Conservation (phyloP, 2,329 filamentous ascomycete genomes). For the Colletotrichum cuscutae region DNA sequence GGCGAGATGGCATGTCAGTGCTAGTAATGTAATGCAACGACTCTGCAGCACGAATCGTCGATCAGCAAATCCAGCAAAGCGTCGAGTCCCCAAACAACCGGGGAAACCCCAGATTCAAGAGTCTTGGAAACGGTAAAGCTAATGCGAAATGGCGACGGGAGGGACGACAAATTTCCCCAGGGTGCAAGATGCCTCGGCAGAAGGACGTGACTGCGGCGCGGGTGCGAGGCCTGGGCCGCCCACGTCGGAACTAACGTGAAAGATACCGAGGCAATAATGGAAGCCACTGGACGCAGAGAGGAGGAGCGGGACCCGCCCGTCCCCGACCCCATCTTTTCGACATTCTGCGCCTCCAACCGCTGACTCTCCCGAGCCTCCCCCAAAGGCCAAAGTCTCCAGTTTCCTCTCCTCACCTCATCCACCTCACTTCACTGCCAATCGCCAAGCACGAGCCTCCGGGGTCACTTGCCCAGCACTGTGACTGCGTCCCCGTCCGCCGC, state of each 20-base stretch:
- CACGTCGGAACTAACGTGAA: background rate
- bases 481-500: slow-evolving; percentile 12
- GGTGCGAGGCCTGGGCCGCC: background rate
- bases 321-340: slow-evolving; percentile 28
- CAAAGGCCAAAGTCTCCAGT: background rate
- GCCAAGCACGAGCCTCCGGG: slow-evolving; percentile 18
- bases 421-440: background rate
- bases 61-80: background rate
- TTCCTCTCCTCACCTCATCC: background rate
- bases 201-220: background rate
- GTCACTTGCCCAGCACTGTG: slow-evolving; percentile 15
- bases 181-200: slow-evolving; percentile 21
- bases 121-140: background rate
- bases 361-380: background rate
- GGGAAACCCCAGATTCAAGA: background rate
- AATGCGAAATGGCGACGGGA: background rate
- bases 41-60: no score
- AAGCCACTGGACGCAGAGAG: background rate
- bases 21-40: background rate
- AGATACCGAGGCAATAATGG: slow-evolving; percentile 23
- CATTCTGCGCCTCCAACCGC: slow-evolving; percentile 5
- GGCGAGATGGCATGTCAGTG: background rate
- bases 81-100: background rate
- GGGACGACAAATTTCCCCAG: background rate
- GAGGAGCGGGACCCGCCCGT: background rate